Base-by-base conservation (phyloP, 2,329 filamentous ascomycete genomes). In the Gremmenia infestans region DNA sequence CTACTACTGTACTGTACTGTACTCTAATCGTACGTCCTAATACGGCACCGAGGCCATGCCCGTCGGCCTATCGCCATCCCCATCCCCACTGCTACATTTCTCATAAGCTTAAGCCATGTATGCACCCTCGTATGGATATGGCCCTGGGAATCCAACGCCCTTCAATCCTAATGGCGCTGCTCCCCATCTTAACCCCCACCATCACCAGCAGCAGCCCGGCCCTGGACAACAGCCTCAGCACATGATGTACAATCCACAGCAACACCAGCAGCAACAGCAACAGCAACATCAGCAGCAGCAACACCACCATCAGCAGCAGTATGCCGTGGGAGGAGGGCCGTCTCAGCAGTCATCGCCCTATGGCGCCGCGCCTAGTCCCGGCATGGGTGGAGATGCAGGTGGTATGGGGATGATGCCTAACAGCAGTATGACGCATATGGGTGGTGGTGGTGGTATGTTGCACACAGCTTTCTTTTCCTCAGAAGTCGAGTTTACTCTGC, bases 351-450 rank as follows among this genome's bases (percentile, higher is more conserved):
- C 66, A 35, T 61, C 66, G 35, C 60, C 61, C 19, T 68, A 67
- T 42, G 61, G 49, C 52, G 63, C 53, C 48, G 54, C 59, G 43
- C 57, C 62, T 50, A 60, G 55, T 42, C 62, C 65, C 35, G 63
- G 62, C 56, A 65, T 66, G 64, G 63, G 60, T 59, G 61, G 60
- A 28, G 67, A 65, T 62, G 60, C 64, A 51, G 61, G 59, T 56
- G 62, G 60, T 37, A 65, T 67, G 63, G 80, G 77, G 67, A 84
- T 86, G 81, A 85, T 86, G 82, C 82, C 81, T 72, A 66, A 67
- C 56, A 65, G 58, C 63, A 64, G 66, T 61, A 64, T 70, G 66
- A 60, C 68, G 66, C 68, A 69, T 60, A 66, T 69, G 63, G 55
- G 60, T 56, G 63, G 59, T 52, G 63, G 59, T 52, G 61, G 60